Conservation (phyloP, 345 rosid genomes). For the Geranium rotundifolium region DNA sequence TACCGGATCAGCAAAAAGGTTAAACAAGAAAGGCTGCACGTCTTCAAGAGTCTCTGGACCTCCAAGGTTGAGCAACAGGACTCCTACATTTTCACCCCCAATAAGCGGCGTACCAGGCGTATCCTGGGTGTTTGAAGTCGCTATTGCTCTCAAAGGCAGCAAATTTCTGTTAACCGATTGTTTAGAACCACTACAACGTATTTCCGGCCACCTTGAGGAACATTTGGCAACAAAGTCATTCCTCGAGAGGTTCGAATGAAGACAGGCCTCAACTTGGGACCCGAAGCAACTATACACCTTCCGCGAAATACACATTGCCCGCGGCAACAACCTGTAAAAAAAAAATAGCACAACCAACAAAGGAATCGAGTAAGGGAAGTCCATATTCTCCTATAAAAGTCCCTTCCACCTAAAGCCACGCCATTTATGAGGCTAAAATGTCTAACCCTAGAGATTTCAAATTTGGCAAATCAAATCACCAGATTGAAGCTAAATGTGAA, state of each 20-base stretch:
- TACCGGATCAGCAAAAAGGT: slow-evolving; percentile 98
- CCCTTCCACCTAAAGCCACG: no score
- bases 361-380: no score
- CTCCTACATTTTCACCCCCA: slow-evolving; percentile 64
- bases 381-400: no score
- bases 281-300: slow-evolving; percentile 27
- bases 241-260: slow-evolving; percentile 14
- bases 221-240: slow-evolving; percentile 15
- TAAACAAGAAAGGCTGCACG: slow-evolving; percentile 94
- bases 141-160: slow-evolving; percentile 43
- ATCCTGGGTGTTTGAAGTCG: slow-evolving; percentile 38
- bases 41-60: slow-evolving; percentile 98
- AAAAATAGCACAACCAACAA: background rate
- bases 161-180: slow-evolving; percentile 17
- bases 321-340: slow-evolving; percentile 33
- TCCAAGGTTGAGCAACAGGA: slow-evolving; percentile 84
- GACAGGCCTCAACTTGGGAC: slow-evolving; percentile 22
- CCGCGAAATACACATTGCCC: slow-evolving; percentile 23
- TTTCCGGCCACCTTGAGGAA: slow-evolving; percentile 23
- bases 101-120: slow-evolving; percentile 23
- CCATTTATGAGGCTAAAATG: no score
- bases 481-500: no score
- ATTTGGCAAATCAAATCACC: no score
- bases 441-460: no score
- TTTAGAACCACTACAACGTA: slow-evolving; percentile 13